Evolutionary conservation across 345 rosid species (phyloP).

Genomic region (Anastatica hierochuntica): DNA sequence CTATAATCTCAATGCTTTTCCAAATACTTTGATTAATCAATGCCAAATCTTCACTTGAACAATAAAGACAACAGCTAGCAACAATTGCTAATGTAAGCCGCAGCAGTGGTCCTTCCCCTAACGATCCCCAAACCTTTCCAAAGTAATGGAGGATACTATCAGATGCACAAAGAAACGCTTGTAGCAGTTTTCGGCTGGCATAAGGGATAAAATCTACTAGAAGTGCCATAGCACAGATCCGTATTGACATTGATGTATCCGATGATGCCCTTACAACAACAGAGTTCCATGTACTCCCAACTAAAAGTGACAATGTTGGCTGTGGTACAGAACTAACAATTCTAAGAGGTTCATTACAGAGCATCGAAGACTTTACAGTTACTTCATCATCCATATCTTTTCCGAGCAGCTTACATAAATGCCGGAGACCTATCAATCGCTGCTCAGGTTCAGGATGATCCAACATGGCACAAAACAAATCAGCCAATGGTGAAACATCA

Average conservation of each 20-base stretch:
- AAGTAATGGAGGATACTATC: constrained; percentile 49
- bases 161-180: constrained; percentile 54
- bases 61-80: constrained; percentile 64
- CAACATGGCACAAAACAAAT: constrained; percentile 47
- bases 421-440: constrained; percentile 52
- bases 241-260: constrained; percentile 41
- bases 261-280: constrained; percentile 57
- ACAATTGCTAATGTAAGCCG: constrained; percentile 58
- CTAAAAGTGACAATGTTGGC: constrained; percentile 38
- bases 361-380: constrained; percentile 22
- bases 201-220: constrained; percentile 54
- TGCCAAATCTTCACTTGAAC: constrained; percentile 51
- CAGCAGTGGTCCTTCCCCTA: constrained; percentile 53
- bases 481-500: constrained; percentile 40
- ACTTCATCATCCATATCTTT: constrained; percentile 37
- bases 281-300: constrained; percentile 64
- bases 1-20: constrained; percentile 50
- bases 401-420: constrained; percentile 53
- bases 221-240: constrained; percentile 55
- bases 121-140: constrained; percentile 39
- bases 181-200: constrained; percentile 44
- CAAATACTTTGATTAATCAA: constrained; percentile 59
- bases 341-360: constrained; percentile 28
- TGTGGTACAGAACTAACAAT: constrained; percentile 32
- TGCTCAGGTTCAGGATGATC: constrained; percentile 81